Base-by-base conservation (phyloP, 371 early-diverging fungal genomes). In the Circinella umbellata region DNA sequence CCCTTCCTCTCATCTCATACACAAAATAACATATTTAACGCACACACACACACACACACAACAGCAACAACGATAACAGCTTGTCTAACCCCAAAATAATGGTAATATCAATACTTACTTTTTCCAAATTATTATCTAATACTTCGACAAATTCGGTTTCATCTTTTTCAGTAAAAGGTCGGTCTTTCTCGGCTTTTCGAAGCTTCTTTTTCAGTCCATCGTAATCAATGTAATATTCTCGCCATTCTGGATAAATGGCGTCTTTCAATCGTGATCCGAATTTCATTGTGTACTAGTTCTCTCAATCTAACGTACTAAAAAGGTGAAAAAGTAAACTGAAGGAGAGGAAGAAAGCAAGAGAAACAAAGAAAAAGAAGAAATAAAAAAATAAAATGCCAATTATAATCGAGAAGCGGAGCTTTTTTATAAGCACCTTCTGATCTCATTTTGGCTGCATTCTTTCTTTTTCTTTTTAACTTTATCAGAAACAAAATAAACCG, bases 181-280 rank as follows among this genome's bases (percentile, higher is more conserved):
- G 76, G 36, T 89, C 89, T 63, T 83, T 83, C 63, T 86, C 89
- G 4, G 90, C 86, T 73, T 88, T 88, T 80, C 95, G 93, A 68
- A 97, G 88, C 67, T 87, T 91, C 35, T 84, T 86, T 79, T 96
- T 98, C 70, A 98, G 89, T 3, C 88, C 91, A 68, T 95, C 92
- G 73, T 98, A 99, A 73, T 96, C 95, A 35, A 98, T 76, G 77
- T 98, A 99, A 79, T 94, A 92, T 70, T 89, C 89, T 62, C 88
- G 86, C 96, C 98, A 99, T 72, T 95, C 96, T 14, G 92, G 91
- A 75, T 92, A 91, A 64, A 94, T 87, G 49, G 91, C 86, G 48
- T 92, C 91, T 69, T 89, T 86, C 37, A 98, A 86, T 79, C 95
- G 94, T 69, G 92, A 89, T 66, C 95, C 96, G 86, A 98, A 99